phyloP scores from a whole-genome alignment of 139 green algal species.

The Eudorina sp. region DNA sequence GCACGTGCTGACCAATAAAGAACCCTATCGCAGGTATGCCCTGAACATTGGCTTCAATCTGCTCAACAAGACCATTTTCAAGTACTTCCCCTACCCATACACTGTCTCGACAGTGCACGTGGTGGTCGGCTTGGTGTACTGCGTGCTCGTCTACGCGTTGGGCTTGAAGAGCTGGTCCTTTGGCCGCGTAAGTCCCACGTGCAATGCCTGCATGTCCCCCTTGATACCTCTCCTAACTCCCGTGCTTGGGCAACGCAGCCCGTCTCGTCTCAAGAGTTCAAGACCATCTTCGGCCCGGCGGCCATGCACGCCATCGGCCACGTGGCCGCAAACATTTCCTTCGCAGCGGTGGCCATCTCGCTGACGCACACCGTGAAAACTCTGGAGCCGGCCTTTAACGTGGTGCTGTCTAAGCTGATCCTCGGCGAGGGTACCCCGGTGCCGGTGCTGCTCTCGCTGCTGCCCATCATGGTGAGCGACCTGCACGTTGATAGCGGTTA shows the following conservation, averaged over 20 bases:
- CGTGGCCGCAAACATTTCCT: slow-evolving; percentile 97
- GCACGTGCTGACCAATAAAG: slow-evolving; percentile 24
- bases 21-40: slow-evolving; percentile 81
- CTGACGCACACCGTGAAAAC: slow-evolving; percentile 99
- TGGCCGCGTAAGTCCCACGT: slow-evolving; percentile 72
- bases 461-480: slow-evolving; percentile 97
- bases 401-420: slow-evolving; percentile 85
- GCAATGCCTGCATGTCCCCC: background rate
- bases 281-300: slow-evolving; percentile 87
- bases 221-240: no score
- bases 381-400: slow-evolving; percentile 98
- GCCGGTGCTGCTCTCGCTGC: slow-evolving; percentile 89
- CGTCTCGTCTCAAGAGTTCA: slow-evolving; percentile 91
- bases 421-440: slow-evolving; percentile 88
- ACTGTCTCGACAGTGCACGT: slow-evolving; percentile 94
- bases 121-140: slow-evolving; percentile 91
- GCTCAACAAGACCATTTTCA: slow-evolving; percentile 99
- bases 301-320: slow-evolving; percentile 98
- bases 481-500: no score
- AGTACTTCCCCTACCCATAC: slow-evolving; percentile 99
- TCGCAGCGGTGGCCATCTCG: slow-evolving; percentile 97
- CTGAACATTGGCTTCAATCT: slow-evolving; percentile 99
- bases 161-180: slow-evolving; percentile 94
- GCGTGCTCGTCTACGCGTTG: slow-evolving; percentile 81
- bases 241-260: slow-evolving; percentile 56